phyloP scores from a whole-genome alignment of 169 alveolate genomes.

The Blepharisma undulans region DNA sequence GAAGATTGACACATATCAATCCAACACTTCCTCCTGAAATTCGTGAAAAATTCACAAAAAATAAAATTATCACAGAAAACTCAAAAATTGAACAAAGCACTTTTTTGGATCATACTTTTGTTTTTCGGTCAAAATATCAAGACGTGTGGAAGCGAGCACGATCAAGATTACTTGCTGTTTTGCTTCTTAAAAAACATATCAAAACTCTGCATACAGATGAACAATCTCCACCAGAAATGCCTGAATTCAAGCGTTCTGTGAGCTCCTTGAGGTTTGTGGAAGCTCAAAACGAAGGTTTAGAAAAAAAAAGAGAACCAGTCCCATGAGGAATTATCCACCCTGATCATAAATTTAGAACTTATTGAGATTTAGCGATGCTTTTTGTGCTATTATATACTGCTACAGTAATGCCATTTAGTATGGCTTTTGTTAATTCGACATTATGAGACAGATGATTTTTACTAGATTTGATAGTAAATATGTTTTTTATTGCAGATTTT shows the following conservation, averaged over 20 bases:
- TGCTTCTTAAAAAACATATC: neutral
- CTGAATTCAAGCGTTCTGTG: neutral
- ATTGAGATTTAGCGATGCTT: constrained; percentile 51
- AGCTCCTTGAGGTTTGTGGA: neutral
- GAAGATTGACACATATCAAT: neutral
- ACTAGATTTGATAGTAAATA: constrained; percentile 53
- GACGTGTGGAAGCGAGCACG: constrained; percentile 34
- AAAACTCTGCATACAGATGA: neutral
- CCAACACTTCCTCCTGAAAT: neutral
- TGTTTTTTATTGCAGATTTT: constrained; percentile 45
- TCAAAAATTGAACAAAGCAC: neutral
- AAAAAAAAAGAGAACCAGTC: neutral
- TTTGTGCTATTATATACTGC: constrained; percentile 61
- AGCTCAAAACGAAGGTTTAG: neutral
- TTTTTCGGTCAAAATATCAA: neutral
- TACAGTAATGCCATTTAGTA: constrained; percentile 51
- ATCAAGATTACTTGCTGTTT: neutral
- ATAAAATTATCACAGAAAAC: neutral
- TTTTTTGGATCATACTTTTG: neutral
- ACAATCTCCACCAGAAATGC: neutral
- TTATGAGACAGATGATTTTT: constrained; percentile 48
- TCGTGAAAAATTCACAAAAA: neutral
- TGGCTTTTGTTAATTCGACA: constrained; percentile 46
- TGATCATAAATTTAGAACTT: neutral
- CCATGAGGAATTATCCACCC: constrained; percentile 43